Evolutionary conservation across 179 eudicot species (phyloP), one percentile per base, ranked within the genome.

Genomic region (Spergularia azorica): DNA sequence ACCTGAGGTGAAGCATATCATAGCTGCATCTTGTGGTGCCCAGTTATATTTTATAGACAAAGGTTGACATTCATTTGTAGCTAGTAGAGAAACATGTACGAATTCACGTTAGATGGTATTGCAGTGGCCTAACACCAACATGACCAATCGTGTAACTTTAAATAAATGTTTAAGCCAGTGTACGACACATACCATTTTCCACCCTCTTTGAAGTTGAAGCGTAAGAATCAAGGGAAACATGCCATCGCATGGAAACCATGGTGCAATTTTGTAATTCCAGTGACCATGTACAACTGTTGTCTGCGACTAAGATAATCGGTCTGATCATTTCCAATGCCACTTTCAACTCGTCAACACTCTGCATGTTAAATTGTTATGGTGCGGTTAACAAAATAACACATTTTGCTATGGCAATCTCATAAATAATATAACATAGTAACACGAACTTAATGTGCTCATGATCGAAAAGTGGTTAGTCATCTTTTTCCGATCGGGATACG

Each of bases 1-100:
- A 91, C 98, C 98, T 83, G 98, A 95, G 55, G 99, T 95, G 87
- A 95, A 95, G 89, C 97, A 93, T 79, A 93, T 82, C 9, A 95
- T 72, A 60, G 92, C 97, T 5, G 83, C 90, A 73, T 86, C 85
- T 48, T 86, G 83, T 57, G 97, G 90, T 43, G 95, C 87, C 86
- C 84, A 84, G 51, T 70, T 55, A 86, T 91, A 93, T 68, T 77
- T 86, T 70, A 88, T 73, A 21, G 86, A 70, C 0, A 46, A 46
- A 80, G 85, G 67, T 68, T 80, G 80, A 55, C 85, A 82, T 79
- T 67, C 64, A 59, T 86, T 84, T 43, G 84, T 75, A 20, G 41
- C 76, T 83, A 68, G 38, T 68, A 20, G 32, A 67, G 59, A 36
- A 66, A 11, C 55, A 36, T 21, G 11, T 6, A 58, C 41, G 52